Evolutionary conservation across 75 land plant species (phyloP), one percentile per base, ranked within the genome.

Genomic region (Selaginella moellendorffii): DNA sequence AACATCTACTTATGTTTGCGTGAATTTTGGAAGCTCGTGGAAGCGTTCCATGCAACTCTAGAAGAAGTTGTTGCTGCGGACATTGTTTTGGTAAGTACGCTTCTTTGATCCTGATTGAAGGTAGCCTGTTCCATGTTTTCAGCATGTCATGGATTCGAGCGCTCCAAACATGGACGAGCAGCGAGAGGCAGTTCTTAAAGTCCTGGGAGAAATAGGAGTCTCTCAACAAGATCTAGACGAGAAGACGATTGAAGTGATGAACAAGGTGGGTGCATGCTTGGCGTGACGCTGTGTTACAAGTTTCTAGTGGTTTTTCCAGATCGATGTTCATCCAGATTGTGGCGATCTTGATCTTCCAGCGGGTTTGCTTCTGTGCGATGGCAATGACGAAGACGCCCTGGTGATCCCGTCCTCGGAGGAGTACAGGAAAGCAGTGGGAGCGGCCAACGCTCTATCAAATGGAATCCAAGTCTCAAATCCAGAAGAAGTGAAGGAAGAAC

Each of bases 1-100:
- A 14, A 25, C 26, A 2, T 62, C 26, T 27, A 18, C 28, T 29
- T 26, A n/a, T 54, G 30, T 54, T 24, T 1, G 0, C 54, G 18
- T 69, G 30, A 5, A 1, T 46, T 28, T 31, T 68, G 54, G 52
- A 75, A 91, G 95, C 66, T 92, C 22, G 83, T 92, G 26, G 97
- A 92, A 76, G 97, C 97, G 51, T 92, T 92, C 70, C 89, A 88
- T 74, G 89, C 97, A 74, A 92, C 97, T n/a, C 69, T 92, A 67
- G 88, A 92, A 73, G 97, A 92, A 72, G 97, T 92, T 14, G 86
- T 89, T 2, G 73, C 65, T 59, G 77, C 77, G 25, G 77, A 75
- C 30, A 65, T 70, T 42, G 12, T 75, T 5, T 31, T 75, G 77
- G 77, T 75, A 28, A 65, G 46, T 65, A 24, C 14, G 2, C 17